These are phyloP conservation scores for Cubamyces sp. DNA, from an alignment of 768 basidiomycete species.

Conservation along the genomic window DNA sequence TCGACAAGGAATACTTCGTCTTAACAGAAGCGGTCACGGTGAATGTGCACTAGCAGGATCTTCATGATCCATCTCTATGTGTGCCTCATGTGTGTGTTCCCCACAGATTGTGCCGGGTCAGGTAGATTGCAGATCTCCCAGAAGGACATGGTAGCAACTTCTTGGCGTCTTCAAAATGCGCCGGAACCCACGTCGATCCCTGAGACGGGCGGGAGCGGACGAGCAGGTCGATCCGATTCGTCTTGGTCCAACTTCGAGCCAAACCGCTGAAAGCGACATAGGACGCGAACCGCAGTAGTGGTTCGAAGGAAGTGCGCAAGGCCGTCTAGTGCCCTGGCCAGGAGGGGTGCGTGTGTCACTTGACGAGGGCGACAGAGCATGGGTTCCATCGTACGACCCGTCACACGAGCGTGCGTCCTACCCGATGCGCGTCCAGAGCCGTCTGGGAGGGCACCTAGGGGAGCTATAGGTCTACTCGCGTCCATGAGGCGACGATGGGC, in stretches of 20 bases:
- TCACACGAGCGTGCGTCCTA: neutral
- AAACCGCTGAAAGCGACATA: no score
- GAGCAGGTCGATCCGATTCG: neutral
- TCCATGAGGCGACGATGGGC: constrained; percentile 2
- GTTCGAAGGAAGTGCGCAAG: neutral
- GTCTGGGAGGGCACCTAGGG: constrained; percentile 2
- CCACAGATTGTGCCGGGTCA: neutral
- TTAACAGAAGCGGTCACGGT: no score
- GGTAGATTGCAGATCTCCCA: constrained; percentile 10
- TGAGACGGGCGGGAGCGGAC: neutral
- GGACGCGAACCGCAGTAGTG: no score
- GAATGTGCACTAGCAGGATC: neutral
- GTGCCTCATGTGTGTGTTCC: neutral
- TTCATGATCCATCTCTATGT: neutral
- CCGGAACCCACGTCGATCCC: constrained; percentile 1
- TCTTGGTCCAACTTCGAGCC: no score
- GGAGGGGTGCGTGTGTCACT: constrained; percentile 8
- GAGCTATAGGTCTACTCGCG: no score
- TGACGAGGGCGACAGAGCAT: constrained; percentile 7
- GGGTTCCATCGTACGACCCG: neutral
- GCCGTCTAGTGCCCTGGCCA: neutral
- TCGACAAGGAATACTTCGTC: no score
- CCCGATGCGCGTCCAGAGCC: constrained; percentile 2
- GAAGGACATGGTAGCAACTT: neutral
- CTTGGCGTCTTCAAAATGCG: neutral